Evolutionary conservation across 164 flowering plant genomes (phyloP), one percentile per base, ranked within the genome.

Genomic region (Aristolochia californica): DNA sequence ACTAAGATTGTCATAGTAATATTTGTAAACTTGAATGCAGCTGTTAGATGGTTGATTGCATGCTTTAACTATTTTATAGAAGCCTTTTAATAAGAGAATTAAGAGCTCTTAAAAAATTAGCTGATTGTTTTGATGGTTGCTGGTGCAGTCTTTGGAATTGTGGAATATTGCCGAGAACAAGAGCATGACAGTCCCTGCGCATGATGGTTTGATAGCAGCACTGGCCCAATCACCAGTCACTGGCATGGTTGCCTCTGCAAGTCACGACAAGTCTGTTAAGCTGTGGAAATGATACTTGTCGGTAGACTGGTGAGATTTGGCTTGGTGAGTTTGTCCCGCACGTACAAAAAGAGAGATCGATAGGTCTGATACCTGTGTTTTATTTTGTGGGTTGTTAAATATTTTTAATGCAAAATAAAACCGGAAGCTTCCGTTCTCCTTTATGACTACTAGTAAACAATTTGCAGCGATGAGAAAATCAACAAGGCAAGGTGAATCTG

Each of bases 201-300:
- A 89, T 28, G 97, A 89, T 40, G 74, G 80, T 28, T 80, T 85
- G 45, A 79, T 93, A 56, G 75, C 94, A 14, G 81, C 94, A 23
- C 70, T 93, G 65, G 89, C 94, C 9, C 88, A 82, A 64, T 85
- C 98, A 43, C 80, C 85, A 9, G 67, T 67, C 22, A 80, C 83
- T 0, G 90, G 97, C 53, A 82, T 85, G 94, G 89, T 93, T 60
- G 98, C 98, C 27, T 89, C 98, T 53, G 94, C 94, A 11, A 87
- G 99, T 68, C 93, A 93, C 60, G 97, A 89, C 75, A 77, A 81
- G 53, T 80, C 88, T 5, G 95, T 93, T 7, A 89, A 85, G 76
- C 49, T 93, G 24, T 89, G 99, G 97, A 93, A 93, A 68, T 88
- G 69, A 74, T 23, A 22, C 27, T 43, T 13, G 44, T 43, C 22